Evolutionary conservation across 1,139 yeast genomes (phyloP).

Genomic region (Sugiyamaella pinicola): DNA sequence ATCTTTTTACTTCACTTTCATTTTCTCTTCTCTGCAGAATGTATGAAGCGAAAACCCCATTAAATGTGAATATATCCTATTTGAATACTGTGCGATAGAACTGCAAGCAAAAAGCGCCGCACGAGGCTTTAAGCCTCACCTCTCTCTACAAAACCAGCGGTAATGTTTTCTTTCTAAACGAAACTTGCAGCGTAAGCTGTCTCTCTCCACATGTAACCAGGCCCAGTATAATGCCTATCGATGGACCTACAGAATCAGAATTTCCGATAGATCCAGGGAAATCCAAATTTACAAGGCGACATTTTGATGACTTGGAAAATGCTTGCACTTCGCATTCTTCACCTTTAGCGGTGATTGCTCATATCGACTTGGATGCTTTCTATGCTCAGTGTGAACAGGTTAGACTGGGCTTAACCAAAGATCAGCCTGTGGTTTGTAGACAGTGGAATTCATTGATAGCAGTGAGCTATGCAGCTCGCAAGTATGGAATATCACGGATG

Average conservation of each 20-base stretch:
- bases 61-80: too few relatives aligned
- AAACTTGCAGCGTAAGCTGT: too few relatives aligned
- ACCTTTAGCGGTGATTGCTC: conserved; percentile 80
- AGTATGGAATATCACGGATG: conserved; percentile 78
- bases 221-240: background rate
- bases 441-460: conserved; percentile 93
- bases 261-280: background rate
- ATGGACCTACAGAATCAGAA: background rate
- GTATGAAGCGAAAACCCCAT: too few relatives aligned
- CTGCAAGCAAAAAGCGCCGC: background rate
- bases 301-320: conserved; percentile 31
- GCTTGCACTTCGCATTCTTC: conserved; percentile 44
- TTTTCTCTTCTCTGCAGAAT: too few relatives aligned
- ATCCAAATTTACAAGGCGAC: conserved; percentile 29
- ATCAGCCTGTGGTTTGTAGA: conserved; percentile 89
- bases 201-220: too few relatives aligned
- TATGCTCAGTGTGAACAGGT: conserved; percentile 90
- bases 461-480: conserved; percentile 75
- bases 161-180: too few relatives aligned
- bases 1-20: background rate
- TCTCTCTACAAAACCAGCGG: too few relatives aligned
- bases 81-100: too few relatives aligned
- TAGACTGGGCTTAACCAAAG: conserved; percentile 60
- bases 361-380: conserved; percentile 90
- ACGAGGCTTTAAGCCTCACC: background rate